Base-by-base conservation (phyloP, 1,284 basidiomycete species). In the Pseudozyma sp. region DNA sequence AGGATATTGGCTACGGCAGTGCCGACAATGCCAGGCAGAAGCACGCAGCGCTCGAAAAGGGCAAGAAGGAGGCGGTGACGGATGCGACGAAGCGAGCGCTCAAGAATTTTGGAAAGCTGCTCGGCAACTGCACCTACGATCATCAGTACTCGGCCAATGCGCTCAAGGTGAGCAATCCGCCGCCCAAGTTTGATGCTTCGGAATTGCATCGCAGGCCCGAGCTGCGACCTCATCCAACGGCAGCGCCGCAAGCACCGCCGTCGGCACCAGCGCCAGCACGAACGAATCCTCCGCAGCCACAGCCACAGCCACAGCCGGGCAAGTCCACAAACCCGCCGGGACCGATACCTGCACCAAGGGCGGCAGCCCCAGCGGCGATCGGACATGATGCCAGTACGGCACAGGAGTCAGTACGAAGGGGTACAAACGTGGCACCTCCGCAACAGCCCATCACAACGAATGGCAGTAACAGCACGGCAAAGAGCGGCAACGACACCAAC, bases 11-110 rank as follows among this genome's bases (percentile, higher is more conserved):
- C 0, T 96, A 93, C 84, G 96, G 97, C 1, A 87, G 90, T 78
- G 82, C 91, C 45, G 94, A 97, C 80, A 97, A 97, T 78, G 86
- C 89, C 19, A 92, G 90, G 83, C 90, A 90, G 60, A 97, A 96
- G 84, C 93, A 89, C 0, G 88, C 89, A 14, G 94, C 93, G 1
- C 83, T 99, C 33, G 95, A 98, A 81, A 99, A 99, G 89, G 96
- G 94, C 61, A 96, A 97, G 88, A 99, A 99, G 82, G 96, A 98
- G 83, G 94, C 97, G 0, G 92, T 97, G 0, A 99, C 96, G 0
- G 96, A 99, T 79, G 95, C 89, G 0, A 86, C 96, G 48, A 99
- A 99, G 85, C 90, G 96, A 37, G 90, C 94, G 0, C 87, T 99
- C 19, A 89, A 94, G 51, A 93, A 91, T 74, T 99, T 99, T 84